Evolutionary conservation across 208 protist species (phyloP).

Genomic region (Histomonas meleagridis): DNA sequence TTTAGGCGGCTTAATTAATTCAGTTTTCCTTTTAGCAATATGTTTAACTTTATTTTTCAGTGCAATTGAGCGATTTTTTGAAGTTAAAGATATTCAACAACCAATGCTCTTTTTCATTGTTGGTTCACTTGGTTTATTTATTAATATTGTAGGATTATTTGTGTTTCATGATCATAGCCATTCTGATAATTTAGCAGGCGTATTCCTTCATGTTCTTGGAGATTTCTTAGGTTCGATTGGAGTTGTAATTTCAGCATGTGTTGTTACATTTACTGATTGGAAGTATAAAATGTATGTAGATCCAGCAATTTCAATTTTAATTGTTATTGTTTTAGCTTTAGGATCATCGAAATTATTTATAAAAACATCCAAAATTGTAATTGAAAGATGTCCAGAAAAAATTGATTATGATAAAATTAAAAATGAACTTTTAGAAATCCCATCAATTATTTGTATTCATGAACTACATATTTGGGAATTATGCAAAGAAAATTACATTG

Average conservation of each 20-base stretch:
- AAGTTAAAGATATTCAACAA: neutral
- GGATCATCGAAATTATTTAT: slow-evolving; percentile 22
- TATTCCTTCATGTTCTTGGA: slow-evolving; percentile 50
- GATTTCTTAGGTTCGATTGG: slow-evolving; percentile 46
- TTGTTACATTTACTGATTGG: slow-evolving; percentile 37
- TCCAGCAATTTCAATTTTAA: slow-evolving; percentile 43
- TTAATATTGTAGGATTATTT: slow-evolving; percentile 20
- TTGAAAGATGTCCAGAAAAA: slow-evolving; percentile 33
- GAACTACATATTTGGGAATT: slow-evolving; percentile 51
- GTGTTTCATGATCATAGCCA: neutral
- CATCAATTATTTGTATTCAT: slow-evolving; percentile 42
- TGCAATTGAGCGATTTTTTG: slow-evolving; percentile 40
- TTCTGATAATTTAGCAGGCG: slow-evolving; percentile 40
- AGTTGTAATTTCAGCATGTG: slow-evolving; percentile 41
- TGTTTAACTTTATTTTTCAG: slow-evolving; percentile 39
- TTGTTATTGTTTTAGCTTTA: slow-evolving; percentile 39
- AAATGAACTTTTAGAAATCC: slow-evolving; percentile 27
- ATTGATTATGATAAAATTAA: slow-evolving; percentile 39
- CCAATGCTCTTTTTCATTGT: neutral
- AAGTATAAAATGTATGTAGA: slow-evolving; percentile 38
- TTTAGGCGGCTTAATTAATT: slow-evolving; percentile 34
- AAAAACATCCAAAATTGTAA: slow-evolving; percentile 36
- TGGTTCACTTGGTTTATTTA: neutral
- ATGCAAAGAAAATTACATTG: slow-evolving; percentile 15
- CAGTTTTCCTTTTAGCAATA: slow-evolving; percentile 39